phyloP scores from a whole-genome alignment of 441 rosid species.

The Arabidopsis hybrid region DNA sequence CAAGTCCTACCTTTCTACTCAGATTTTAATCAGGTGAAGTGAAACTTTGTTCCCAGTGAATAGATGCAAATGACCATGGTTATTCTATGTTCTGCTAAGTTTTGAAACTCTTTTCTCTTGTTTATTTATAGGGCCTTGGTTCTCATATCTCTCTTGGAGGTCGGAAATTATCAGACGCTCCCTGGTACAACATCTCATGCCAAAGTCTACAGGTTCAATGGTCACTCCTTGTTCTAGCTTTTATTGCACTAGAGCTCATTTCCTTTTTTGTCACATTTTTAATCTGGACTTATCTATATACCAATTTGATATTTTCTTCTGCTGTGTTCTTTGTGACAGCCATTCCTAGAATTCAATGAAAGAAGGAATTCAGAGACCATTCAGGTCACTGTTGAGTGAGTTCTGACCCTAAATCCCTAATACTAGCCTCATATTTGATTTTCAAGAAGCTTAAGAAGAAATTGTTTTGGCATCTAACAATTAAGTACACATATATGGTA shows the following conservation, averaged over 20 bases:
- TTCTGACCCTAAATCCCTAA: not conserved
- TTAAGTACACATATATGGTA: slow-evolving; percentile 35
- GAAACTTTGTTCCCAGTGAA: slow-evolving; percentile 11
- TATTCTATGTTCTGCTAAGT: slow-evolving; percentile 10
- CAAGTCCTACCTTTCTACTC: slow-evolving; percentile 78
- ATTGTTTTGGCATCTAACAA: not conserved
- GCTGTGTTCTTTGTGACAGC: slow-evolving; percentile 38
- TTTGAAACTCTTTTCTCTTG: slow-evolving; percentile 31
- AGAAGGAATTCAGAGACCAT: slow-evolving; percentile 47
- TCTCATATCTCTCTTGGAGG: slow-evolving; percentile 72
- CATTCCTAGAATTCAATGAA: slow-evolving; percentile 55
- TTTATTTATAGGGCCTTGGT: slow-evolving; percentile 67
- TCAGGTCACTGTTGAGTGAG: slow-evolving; percentile 58
- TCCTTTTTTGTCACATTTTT: not conserved
- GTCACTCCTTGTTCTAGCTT: not conserved
- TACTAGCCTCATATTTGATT: not conserved
- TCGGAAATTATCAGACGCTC: slow-evolving; percentile 46
- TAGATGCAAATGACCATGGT: slow-evolving; percentile 10
- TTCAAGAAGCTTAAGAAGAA: not conserved
- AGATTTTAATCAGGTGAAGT: slow-evolving; percentile 76
- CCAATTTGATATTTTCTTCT: slow-evolving; percentile 1
- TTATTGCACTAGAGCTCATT: not conserved
- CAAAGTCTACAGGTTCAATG: slow-evolving; percentile 74
- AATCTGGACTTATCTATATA: slow-evolving; percentile 6
- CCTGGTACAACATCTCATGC: slow-evolving; percentile 84